A percentile compares a stretch with the other conserved stretches of the same genome.
phyloP scores from a whole-genome alignment of 495 filamentous ascomycete genomes.

The Apodospora peruviana region DNA sequence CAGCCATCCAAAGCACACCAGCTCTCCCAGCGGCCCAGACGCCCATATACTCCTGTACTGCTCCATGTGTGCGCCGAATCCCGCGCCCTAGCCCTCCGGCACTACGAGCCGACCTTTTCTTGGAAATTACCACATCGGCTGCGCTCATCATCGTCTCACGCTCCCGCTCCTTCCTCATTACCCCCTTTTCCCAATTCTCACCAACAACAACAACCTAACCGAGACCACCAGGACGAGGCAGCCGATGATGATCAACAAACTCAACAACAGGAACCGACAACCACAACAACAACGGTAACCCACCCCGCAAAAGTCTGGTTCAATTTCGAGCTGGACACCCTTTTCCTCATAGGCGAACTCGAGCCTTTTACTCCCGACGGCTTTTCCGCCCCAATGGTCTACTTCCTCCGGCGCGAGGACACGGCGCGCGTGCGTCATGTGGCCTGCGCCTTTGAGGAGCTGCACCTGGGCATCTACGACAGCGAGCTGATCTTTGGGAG shows the following conservation, averaged over 20 bases:
- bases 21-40: conserved; percentile 10
- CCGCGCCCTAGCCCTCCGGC: conserved; percentile 31
- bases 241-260: too few species aligned
- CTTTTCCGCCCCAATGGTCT: conserved; percentile 35
- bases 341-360: conserved; percentile 35
- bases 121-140: conserved; percentile 32
- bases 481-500: conserved; percentile 33
- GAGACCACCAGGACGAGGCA: too few species aligned
- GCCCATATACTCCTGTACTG: conserved; percentile 25
- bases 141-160: conserved; percentile 10
- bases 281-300: not conserved
- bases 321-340: conserved; percentile 31
- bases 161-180: too few species aligned
- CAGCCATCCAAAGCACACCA: conserved; percentile 7
- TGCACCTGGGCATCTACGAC: conserved; percentile 22
- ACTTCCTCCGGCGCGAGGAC: conserved; percentile 33
- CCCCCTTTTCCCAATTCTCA: too few species aligned
- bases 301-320: conserved; percentile 30
- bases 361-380: conserved; percentile 37
- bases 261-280: not conserved
- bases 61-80: conserved; percentile 36
- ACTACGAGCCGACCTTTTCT: conserved; percentile 38
- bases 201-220: too few species aligned
- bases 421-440: conserved; percentile 28
- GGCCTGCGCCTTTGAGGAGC: conserved; percentile 29